A percentile compares a stretch with the other conserved stretches of the same genome.
Evolutionary conservation across 768 basidiomycete species (phyloP).

Genomic region (Hortiboletus campestris): DNA sequence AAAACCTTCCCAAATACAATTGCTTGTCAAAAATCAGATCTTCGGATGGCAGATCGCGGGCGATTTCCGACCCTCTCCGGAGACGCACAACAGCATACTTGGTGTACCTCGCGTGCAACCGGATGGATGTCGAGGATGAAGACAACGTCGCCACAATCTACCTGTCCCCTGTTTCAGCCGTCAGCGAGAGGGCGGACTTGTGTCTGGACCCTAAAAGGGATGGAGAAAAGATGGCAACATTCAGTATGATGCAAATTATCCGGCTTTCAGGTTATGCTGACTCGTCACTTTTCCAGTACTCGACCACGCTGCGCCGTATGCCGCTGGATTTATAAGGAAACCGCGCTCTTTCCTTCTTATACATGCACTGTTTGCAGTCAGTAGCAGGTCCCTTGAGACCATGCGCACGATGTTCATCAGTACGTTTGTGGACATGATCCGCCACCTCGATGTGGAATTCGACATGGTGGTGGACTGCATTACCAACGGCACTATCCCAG

Average conservation of each 20-base stretch:
- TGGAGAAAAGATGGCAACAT: slow-evolving; percentile 7
- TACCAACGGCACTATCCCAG: slow-evolving; percentile 7
- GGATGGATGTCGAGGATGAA: background rate
- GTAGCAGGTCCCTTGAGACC: background rate
- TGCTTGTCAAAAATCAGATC: background rate
- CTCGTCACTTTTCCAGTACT: background rate
- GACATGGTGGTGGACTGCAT: slow-evolving; percentile 10
- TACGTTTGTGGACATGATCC: slow-evolving; percentile 13
- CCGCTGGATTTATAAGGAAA: background rate
- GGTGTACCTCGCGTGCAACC: background rate
- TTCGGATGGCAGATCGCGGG: background rate
- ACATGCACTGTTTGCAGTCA: slow-evolving; percentile 2
- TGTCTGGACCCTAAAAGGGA: slow-evolving; percentile 1
- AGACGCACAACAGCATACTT: slow-evolving; percentile 4
- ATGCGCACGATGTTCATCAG: slow-evolving; percentile 3
- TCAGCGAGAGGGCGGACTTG: background rate
- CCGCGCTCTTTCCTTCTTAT: slow-evolving; percentile 6
- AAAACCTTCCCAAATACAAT: slow-evolving; percentile 13
- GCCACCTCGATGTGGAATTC: slow-evolving; percentile 6
- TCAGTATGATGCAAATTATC: background rate
- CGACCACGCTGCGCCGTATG: slow-evolving; percentile 1
- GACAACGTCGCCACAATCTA: background rate
- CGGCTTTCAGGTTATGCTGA: background rate
- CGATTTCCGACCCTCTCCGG: background rate
- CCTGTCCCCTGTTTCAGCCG: background rate